These are phyloP conservation scores for Chlamydomonas urium DNA, from an alignment of 139 green algal genomes.

Conservation along the genomic window DNA sequence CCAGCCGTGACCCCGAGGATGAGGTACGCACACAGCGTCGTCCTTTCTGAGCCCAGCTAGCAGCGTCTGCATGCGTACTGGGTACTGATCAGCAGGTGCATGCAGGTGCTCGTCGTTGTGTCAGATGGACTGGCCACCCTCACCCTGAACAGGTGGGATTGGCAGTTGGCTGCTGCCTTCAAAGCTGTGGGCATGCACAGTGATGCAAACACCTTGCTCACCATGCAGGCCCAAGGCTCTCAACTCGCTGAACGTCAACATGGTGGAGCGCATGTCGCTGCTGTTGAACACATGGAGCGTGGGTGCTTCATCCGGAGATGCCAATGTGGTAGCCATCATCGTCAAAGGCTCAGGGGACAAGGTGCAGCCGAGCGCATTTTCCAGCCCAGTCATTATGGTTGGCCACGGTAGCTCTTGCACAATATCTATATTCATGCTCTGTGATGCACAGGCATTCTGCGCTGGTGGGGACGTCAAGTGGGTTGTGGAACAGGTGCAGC, in stretches of 20 bases:
- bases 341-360: constrained; percentile 1
- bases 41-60: too few species aligned
- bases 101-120: too few species aligned
- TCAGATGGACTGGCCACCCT: too few species aligned
- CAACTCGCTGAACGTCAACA: constrained; percentile 8
- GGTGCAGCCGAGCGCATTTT: background rate
- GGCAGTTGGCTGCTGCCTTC: too few species aligned
- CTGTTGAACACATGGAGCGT: constrained; percentile 70
- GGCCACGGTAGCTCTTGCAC: background rate
- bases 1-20: too few species aligned
- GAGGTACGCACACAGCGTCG: too few species aligned
- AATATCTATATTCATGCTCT: background rate
- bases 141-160: too few species aligned
- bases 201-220: too few species aligned
- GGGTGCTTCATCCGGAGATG: background rate
- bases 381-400: background rate
- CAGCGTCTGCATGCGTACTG: too few species aligned
- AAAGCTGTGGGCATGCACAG: too few species aligned
- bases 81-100: too few species aligned
- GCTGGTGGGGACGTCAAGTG: constrained; percentile 15
- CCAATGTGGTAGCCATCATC: background rate
- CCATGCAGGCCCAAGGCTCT: background rate
- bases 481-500: background rate
- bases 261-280: constrained; percentile 52
- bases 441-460: constrained; percentile 8